These are phyloP conservation scores for Suillus cothurnatus DNA, from an alignment of 768 basidiomycete genomes.

Conservation along the genomic window DNA sequence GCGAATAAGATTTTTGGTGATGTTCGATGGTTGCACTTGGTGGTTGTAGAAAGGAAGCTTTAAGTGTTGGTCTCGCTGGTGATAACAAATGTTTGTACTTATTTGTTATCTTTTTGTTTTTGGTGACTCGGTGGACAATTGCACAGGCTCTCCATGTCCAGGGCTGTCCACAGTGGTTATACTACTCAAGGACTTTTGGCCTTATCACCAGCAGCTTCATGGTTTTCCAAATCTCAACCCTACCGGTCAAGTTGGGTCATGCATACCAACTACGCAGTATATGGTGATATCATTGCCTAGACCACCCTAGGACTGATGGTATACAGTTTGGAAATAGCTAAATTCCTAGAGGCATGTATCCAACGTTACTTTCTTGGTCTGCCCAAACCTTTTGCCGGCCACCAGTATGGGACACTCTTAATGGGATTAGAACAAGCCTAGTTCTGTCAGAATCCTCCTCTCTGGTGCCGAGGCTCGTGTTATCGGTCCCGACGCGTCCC, in stretches of 20 bases:
- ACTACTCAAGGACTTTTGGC: background rate
- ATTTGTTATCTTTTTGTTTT: background rate
- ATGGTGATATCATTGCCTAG: constrained; percentile 57
- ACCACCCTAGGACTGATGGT: constrained; percentile 40
- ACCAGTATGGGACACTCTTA: constrained; percentile 37
- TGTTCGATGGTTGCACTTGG: constrained; percentile 10
- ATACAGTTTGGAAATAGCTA: constrained; percentile 23
- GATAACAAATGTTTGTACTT: constrained; percentile 9
- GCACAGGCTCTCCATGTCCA: too few species aligned
- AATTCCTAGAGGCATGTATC: constrained; percentile 37
- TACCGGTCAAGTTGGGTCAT: background rate
- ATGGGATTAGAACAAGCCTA: constrained; percentile 37
- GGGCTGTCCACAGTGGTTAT: background rate
- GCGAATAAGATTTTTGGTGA: constrained; percentile 5
- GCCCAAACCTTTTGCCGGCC: constrained; percentile 44
- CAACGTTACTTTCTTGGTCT: constrained; percentile 36
- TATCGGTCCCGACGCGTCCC: constrained; percentile 52
- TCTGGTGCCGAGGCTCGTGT: constrained; percentile 61
- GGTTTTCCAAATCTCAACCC: background rate
- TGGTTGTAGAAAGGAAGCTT: background rate
- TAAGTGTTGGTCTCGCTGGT: background rate
- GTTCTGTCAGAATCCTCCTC: constrained; percentile 53
- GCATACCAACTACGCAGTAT: background rate
- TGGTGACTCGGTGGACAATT: background rate
- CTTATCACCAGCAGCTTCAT: background rate